Base-by-base conservation (phyloP, 768 basidiomycete species). In the Heimioporus sp. region DNA sequence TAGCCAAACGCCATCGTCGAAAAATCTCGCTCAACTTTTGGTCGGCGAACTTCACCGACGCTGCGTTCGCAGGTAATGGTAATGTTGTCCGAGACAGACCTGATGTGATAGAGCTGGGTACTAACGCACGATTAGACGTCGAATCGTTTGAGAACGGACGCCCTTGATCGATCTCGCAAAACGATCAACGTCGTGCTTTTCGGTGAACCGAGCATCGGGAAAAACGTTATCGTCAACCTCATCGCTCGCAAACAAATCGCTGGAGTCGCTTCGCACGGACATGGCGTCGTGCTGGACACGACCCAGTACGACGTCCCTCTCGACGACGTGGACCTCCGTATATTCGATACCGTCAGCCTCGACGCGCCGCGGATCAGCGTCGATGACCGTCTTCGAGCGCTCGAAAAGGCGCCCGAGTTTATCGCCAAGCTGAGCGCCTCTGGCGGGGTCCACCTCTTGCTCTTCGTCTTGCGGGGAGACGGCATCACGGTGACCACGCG, bases 151-250 rank as follows among this genome's bases (percentile, higher is more conserved):
- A 24, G 21, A 24, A 24, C 21, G 21, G 21, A 24, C 21, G 21
- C 2, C 21, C 5, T 24, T 3, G 3, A 24, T 24, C 21, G 5
- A 24, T 24, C 21, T 24, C 21, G 35, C 57, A 30, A 12, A 52
- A 55, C 28, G 5, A 36, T 57, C 44, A 77, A 76, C 36, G 59
- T 76, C 37, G 58, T 77, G 4, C 50, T 78, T n/a, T 76, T 76
- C 36, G 76, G 76, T 5, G 73, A 75, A 52, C 63, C 70, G 2
- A 72, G 76, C 17, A 52, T 65, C n/a, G 68, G 66, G 7, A 68
- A 70, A 46, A 66, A 64, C 40, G 58, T 62, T 1, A 58, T 68
- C 31, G 56, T 68, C 48, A 68, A 70, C 36, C 64, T 68, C 19
- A 66, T 70, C 48, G 65, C 66, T 13, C 64, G 49, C 10, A 10